Base-by-base conservation (phyloP, 1,139 yeast genomes). In the Suhomyces choctaworum region DNA sequence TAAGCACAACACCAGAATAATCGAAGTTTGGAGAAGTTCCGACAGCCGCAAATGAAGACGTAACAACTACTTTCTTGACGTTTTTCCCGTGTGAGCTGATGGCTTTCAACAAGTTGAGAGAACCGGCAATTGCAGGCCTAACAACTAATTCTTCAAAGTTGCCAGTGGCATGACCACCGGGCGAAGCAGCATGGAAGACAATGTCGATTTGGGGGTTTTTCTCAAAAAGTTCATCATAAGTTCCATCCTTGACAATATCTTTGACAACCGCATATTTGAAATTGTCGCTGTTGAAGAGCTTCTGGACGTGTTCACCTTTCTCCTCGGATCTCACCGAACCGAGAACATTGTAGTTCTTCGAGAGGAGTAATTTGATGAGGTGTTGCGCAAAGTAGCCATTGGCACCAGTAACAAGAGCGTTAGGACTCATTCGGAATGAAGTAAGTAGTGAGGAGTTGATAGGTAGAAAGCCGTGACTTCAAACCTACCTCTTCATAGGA, bases 361-460 rank as follows among this genome's bases (percentile, higher is more conserved):
- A 44, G 14, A 65, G 31, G 20, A 66, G 54, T 12, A 44, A 40
- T 36, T 56, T 47, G 23, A 57, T 48, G 7, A 62, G 47, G 35
- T 62, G 62, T 32, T 55, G 58, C 12, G 72, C 72, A 37, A 67
- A 58, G 41, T 54, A 66, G 5, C 73, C 72, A 13, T 62, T 55
- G 16, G 69, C 73, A 13, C 73, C 73, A 5, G 71, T 56, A 16
- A 68, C 64, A 31, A 63, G 62, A 16, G 62, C 64, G 6, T 51
- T 29, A 19, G 12, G 13, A 26, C n/a, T 25, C 45, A 28, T 23
- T n/a, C n/a, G n/a, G n/a, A n/a, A n/a, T n/a, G n/a, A n/a, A n/a
- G n/a, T n/a, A n/a, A n/a, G n/a, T n/a, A n/a, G n/a, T n/a, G n/a
- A n/a, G n/a, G n/a, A n/a, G n/a, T n/a, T n/a, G n/a, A n/a, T n/a